phyloP scores from a whole-genome alignment of 495 filamentous ascomycete species.

The Venustampulla echinocandica region DNA sequence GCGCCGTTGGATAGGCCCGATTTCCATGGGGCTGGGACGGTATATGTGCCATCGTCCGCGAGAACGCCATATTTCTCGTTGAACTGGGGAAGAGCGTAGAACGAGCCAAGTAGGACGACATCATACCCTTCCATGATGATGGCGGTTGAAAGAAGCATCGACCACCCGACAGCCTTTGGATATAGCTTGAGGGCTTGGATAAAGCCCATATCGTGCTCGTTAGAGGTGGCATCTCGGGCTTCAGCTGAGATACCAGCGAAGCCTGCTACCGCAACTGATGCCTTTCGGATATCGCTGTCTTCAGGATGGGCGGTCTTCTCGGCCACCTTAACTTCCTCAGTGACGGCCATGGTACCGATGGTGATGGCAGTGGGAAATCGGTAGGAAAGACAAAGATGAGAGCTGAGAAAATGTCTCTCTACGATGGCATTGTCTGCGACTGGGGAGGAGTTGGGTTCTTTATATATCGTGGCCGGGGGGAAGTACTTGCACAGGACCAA shows the following conservation, averaged over 20 bases:
- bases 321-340: too few relatives aligned
- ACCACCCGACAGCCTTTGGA: slow-evolving; percentile 49
- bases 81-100: slow-evolving; percentile 48
- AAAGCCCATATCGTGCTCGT: slow-evolving; percentile 44
- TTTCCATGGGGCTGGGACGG: slow-evolving; percentile 66
- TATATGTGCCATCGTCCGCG: slow-evolving; percentile 44
- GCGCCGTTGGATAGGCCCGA: slow-evolving; percentile 62
- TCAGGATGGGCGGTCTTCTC: slow-evolving; percentile 5
- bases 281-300: slow-evolving; percentile 10
- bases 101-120: slow-evolving; percentile 44
- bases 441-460: too few relatives aligned
- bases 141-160: slow-evolving; percentile 46
- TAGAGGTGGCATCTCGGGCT: slow-evolving; percentile 24
- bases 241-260: slow-evolving; percentile 8
- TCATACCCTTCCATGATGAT: slow-evolving; percentile 60
- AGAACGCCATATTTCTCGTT: slow-evolving; percentile 57
- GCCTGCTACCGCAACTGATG: slow-evolving; percentile 3
- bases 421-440: too few relatives aligned
- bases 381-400: too few relatives aligned
- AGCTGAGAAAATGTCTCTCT: too few relatives aligned
- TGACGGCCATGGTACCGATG: too few relatives aligned
- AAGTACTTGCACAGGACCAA: too few relatives aligned
- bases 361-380: too few relatives aligned
- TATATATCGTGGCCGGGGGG: too few relatives aligned
- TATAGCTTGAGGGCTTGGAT: slow-evolving; percentile 40